A percentile compares a stretch with the other conserved stretches of the same genome.
phyloP scores from a whole-genome alignment of 257 asterid genomes.

The Leonotis leonurus region DNA sequence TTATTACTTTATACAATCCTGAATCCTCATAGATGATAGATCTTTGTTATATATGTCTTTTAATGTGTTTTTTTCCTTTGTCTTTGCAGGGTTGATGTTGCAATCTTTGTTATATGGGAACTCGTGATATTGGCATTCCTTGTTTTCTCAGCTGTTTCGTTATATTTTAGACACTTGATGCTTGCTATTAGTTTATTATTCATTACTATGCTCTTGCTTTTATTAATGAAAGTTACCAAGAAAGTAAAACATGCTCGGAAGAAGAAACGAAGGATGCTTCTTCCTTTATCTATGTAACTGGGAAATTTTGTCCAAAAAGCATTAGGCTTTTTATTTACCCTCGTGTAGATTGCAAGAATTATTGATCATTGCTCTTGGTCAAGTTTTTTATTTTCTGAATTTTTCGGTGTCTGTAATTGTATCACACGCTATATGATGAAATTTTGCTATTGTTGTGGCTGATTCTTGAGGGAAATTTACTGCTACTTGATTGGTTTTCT shows the following conservation, averaged over 20 bases:
- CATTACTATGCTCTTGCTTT: slow-evolving; percentile 36
- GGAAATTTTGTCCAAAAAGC: neutral
- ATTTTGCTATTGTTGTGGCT: slow-evolving; percentile 21
- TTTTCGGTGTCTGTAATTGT: slow-evolving; percentile 18
- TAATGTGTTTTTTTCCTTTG: neutral
- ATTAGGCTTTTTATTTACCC: neutral
- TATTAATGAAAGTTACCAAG: slow-evolving; percentile 61
- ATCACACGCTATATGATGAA: slow-evolving; percentile 4
- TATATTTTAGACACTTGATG: slow-evolving; percentile 56
- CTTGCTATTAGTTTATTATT: slow-evolving; percentile 48
- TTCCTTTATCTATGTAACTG: slow-evolving; percentile 69
- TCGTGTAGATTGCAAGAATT: slow-evolving; percentile 33
- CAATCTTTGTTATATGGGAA: slow-evolving; percentile 67
- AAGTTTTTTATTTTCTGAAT: neutral
- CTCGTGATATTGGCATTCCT: slow-evolving; percentile 60
- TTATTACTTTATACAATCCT: neutral
- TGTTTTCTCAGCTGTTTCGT: slow-evolving; percentile 65
- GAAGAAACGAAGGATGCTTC: slow-evolving; percentile 84
- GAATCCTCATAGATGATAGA: too few species aligned
- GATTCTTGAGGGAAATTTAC: neutral
- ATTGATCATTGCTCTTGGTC: slow-evolving; percentile 18
- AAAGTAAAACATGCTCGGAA: slow-evolving; percentile 53
- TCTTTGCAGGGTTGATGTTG: slow-evolving; percentile 71
- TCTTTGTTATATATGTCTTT: neutral
- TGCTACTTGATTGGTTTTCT: neutral